These are phyloP conservation scores for Clavaria fumosa DNA, from an alignment of 768 basidiomycete species.

Conservation along the genomic window DNA sequence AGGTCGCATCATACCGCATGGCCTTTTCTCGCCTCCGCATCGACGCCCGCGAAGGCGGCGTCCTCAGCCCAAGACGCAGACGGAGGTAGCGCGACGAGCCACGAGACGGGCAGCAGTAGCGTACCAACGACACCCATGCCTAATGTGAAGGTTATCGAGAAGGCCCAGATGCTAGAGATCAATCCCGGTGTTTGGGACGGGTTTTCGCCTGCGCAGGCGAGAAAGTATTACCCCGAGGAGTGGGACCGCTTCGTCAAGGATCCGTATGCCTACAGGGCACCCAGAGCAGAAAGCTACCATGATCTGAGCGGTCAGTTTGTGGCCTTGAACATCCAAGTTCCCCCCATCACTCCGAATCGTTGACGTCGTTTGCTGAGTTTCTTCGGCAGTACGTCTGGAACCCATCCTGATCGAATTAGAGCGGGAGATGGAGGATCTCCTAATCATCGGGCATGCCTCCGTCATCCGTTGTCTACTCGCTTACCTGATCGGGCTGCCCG, in stretches of 20 bases:
- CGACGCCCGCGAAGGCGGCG: background rate
- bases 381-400: conserved; percentile 92
- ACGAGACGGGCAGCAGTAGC: conserved; percentile 7
- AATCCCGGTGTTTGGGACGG: conserved; percentile 99
- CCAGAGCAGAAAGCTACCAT: conserved; percentile 94
- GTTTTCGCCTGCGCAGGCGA: conserved; percentile 76
- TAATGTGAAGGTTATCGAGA: conserved; percentile 80
- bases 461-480: conserved; percentile 94
- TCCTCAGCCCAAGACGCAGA: background rate
- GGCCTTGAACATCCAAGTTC: conserved; percentile 3
- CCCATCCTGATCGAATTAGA: conserved; percentile 88
- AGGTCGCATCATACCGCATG: conserved; percentile 92
- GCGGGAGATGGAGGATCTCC: conserved; percentile 81
- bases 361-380: no score
- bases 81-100: conserved; percentile 2
- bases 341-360: conserved; percentile 7
- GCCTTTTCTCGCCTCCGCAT: conserved; percentile 56
- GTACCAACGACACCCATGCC: conserved; percentile 11
- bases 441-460: conserved; percentile 94
- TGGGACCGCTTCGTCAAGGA: conserved; percentile 88
- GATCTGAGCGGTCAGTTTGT: conserved; percentile 56
- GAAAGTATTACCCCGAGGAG: conserved; percentile 82
- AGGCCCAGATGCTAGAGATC: conserved; percentile 94
- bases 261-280: conserved; percentile 84
- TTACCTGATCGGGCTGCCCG: conserved; percentile 85